Base-by-base conservation (phyloP, 257 asterid genomes). In the Nicotiana benthamiana region DNA sequence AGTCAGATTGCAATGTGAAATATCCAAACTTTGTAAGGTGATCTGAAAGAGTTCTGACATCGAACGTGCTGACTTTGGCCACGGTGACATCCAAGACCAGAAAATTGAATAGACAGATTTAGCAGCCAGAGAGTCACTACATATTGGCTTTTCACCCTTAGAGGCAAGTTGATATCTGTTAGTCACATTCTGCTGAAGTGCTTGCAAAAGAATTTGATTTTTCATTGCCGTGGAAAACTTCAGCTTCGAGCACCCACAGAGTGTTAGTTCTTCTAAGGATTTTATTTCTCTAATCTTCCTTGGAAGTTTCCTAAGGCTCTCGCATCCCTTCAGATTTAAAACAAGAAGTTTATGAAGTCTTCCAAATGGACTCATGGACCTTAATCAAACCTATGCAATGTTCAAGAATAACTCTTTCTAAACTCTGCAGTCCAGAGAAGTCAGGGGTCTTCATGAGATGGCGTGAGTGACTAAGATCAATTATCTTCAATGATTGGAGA, bases 391-490 rank as follows among this genome's bases (percentile, higher is more conserved):
- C 26, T 70, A 18, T 56, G 79, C 83, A 80, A 72, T 80, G 51
- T 59, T 80, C 77, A 80, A 80, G 80, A 54, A 40, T 70, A 27
- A 80, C 28, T 24, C 28, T 80, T 60, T 70, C 75, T 5, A 80
- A 62, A 80, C 18, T 40, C 22, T 36, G 83, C 46, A 80, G 51
- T 56, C 83, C 83, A 80, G 80, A 80, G 61, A 80, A 80, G 51
- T 80, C 51, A 20, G 80, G 83, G 70, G 83, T 80, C 54, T 46
- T 70, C 36, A 52, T 24, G 63, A 80, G 80, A 32, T 16, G 9
- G 28, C 40, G 83, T 16, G 80, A 80, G 53, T 57, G 80, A 72
- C 83, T 62, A 48, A 80, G 74, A 72, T 80, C 65, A 56, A 80
- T 75, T 27, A 80, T 59, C 68, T 80, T 80, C 83, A 80, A 57